Evolutionary conservation across 2,329 filamentous ascomycete genomes (phyloP).

Genomic region (Blumeria graminis): DNA sequence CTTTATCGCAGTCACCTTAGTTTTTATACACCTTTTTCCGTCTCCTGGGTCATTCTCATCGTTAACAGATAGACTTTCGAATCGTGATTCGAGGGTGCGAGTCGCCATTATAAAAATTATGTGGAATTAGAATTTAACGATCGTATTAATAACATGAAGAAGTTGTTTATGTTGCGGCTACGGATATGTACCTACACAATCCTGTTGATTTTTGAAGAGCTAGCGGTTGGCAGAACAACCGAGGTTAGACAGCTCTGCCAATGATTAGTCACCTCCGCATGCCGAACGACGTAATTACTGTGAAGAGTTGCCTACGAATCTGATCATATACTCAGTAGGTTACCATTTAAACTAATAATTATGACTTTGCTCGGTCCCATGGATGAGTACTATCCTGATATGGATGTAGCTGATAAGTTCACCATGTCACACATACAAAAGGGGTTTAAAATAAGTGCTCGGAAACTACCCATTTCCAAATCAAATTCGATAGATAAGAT

Average conservation of each 20-base stretch:
- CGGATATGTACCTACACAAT: too few species aligned
- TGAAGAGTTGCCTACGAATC: too few species aligned
- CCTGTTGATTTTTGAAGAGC: too few species aligned
- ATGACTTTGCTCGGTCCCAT: constrained; percentile 3
- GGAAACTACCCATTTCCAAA: constrained; percentile 89
- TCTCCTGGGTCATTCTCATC: constrained; percentile 56
- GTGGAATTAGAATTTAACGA: too few species aligned
- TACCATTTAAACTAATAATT: too few species aligned
- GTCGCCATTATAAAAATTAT: constrained; percentile 32
- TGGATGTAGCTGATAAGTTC: constrained; percentile 24
- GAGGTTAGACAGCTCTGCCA: too few species aligned
- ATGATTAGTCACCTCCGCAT: too few species aligned
- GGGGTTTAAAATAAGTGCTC: constrained; percentile 52
- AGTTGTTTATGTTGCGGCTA: background rate
- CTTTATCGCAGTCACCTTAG: constrained; percentile 35
- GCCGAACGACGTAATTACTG: too few species aligned
- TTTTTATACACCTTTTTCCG: constrained; percentile 38
- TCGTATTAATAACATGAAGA: background rate
- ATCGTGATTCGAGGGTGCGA: constrained; percentile 58
- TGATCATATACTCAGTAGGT: too few species aligned
- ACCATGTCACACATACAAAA: constrained; percentile 33
- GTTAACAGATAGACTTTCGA: constrained; percentile 72
- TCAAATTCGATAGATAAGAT: constrained; percentile 73
- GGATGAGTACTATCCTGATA: constrained; percentile 30
- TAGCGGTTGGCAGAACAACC: too few species aligned